Percentiles rank a stretch among this genome's conserved stretches.
phyloP scores from a whole-genome alignment of 2,329 filamentous ascomycete species.

The Cladosporium colombiae region DNA sequence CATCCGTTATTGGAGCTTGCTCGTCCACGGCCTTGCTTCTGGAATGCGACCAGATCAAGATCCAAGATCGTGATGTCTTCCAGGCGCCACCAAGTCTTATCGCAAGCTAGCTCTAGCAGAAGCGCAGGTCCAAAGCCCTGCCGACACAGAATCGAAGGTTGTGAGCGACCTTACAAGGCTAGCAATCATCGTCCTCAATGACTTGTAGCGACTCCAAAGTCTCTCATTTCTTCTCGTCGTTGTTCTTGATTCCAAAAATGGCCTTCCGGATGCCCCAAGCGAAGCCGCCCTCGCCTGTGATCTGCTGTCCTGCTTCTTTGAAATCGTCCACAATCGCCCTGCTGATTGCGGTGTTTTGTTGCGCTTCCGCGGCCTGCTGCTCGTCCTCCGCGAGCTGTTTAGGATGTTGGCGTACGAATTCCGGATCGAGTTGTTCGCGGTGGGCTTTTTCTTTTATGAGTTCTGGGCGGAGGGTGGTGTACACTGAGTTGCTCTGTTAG shows the following conservation, averaged over 20 bases:
- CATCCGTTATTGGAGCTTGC: not conserved
- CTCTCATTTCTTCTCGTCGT: conserved; percentile 12
- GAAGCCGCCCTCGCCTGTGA: conserved; percentile 1
- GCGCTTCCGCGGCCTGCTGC: not conserved
- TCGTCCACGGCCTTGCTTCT: not conserved
- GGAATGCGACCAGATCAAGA: not conserved
- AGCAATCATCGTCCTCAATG: not conserved
- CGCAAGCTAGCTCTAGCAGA: not conserved
- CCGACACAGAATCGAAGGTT: not conserved
- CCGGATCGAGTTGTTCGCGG: conserved; percentile 4
- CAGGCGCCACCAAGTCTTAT: not conserved
- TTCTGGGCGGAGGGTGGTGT: conserved; percentile 10
- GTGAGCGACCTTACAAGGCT: not conserved
- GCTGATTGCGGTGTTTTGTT: conserved; percentile 16
- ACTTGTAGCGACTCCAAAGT: not conserved
- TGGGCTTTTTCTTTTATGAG: conserved; percentile 14
- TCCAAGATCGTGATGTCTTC: not conserved
- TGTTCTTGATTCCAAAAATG: conserved; percentile 6
- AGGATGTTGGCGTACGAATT: conserved; percentile 1
- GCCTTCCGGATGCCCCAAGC: conserved; percentile 16
- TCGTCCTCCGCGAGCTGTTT: conserved; percentile 7
- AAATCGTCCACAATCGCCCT: conserved; percentile 18
- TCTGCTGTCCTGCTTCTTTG: conserved; percentile 11
- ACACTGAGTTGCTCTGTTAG: not conserved
- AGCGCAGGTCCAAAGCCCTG: not conserved